These are phyloP conservation scores for Potentilla sterilis DNA, from an alignment of 306 rosid genomes.

Conservation along the genomic window DNA sequence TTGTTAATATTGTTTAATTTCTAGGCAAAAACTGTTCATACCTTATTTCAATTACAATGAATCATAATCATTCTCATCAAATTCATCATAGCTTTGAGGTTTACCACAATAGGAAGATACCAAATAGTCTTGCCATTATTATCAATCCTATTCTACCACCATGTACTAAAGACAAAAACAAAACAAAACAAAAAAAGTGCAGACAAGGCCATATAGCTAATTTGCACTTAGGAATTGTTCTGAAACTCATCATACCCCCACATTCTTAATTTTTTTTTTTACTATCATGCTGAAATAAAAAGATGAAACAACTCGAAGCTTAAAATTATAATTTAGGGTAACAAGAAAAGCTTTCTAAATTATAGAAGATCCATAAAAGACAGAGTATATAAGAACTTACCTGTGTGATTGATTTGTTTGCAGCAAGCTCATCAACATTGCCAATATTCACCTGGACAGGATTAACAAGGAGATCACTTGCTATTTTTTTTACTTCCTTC, in stretches of 20 bases:
- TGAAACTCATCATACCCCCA: neutral
- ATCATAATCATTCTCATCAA: neutral
- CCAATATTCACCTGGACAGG: slow-evolving; percentile 99
- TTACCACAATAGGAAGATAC: neutral
- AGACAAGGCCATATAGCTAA: neutral
- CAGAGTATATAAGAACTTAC: slow-evolving; percentile 31
- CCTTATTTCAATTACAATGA: neutral
- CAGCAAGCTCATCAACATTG: slow-evolving; percentile 89
- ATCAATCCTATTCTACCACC: neutral
- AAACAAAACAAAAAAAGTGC: neutral
- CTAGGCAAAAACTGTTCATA: neutral
- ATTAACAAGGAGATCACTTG: slow-evolving; percentile 85
- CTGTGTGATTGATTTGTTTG: slow-evolving; percentile 98
- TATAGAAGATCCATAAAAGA: neutral
- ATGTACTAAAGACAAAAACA: neutral
- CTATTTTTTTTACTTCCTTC: slow-evolving; percentile 97
- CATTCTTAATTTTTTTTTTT: neutral
- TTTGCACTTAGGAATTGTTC: neutral
- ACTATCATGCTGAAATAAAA: neutral
- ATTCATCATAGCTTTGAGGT: neutral
- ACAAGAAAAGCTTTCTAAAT: neutral
- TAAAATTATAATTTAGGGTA: neutral
- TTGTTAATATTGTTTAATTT: neutral
- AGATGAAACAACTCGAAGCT: neutral
- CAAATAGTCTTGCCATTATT: neutral